A percentile compares a stretch with the other conserved stretches of the same genome.
phyloP scores from a whole-genome alignment of 106 monocot species.

The Narthecium ossifragum region DNA sequence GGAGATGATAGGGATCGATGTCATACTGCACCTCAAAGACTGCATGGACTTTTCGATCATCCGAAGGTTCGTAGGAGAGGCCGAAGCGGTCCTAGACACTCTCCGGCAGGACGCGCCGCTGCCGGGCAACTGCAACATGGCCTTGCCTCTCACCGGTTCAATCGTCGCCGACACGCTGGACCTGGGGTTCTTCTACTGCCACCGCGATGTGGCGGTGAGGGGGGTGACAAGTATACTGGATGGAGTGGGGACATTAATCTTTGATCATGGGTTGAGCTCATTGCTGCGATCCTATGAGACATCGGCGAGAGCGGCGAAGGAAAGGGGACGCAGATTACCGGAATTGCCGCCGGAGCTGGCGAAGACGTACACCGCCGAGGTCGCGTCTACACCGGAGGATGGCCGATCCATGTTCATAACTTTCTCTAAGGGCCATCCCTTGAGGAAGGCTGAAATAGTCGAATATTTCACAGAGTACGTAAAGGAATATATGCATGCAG shows the following conservation, averaged over 20 bases:
- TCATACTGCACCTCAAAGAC: not conserved
- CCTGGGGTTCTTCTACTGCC: constrained; percentile 32
- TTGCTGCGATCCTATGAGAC: constrained; percentile 14
- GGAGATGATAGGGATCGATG: constrained; percentile 29
- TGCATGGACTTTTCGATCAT: not conserved
- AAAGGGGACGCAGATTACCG: not conserved
- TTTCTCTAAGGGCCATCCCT: constrained; percentile 23
- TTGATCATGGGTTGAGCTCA: constrained; percentile 28
- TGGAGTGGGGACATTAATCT: constrained; percentile 45
- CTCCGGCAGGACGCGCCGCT: constrained; percentile 23
- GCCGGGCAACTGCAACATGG: not conserved
- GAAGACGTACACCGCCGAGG: not conserved
- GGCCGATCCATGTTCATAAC: constrained; percentile 38
- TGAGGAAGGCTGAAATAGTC: constrained; percentile 16
- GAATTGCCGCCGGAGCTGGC: constrained; percentile 20
- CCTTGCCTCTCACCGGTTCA: constrained; percentile 12
- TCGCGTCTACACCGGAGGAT: constrained; percentile 15
- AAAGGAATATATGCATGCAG: not conserved
- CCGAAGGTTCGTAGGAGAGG: constrained; percentile 20
- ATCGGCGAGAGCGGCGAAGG: not conserved
- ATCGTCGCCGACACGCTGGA: constrained; percentile 11
- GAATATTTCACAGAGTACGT: constrained; percentile 48
- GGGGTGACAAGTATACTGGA: constrained; percentile 26
- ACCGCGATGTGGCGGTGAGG: constrained; percentile 29
- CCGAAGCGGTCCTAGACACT: constrained; percentile 31